Percentiles rank a stretch among this genome's conserved stretches.
These are phyloP conservation scores for Huntiella savannae DNA, from an alignment of 2,329 filamentous ascomycete species.

Conservation along the genomic window DNA sequence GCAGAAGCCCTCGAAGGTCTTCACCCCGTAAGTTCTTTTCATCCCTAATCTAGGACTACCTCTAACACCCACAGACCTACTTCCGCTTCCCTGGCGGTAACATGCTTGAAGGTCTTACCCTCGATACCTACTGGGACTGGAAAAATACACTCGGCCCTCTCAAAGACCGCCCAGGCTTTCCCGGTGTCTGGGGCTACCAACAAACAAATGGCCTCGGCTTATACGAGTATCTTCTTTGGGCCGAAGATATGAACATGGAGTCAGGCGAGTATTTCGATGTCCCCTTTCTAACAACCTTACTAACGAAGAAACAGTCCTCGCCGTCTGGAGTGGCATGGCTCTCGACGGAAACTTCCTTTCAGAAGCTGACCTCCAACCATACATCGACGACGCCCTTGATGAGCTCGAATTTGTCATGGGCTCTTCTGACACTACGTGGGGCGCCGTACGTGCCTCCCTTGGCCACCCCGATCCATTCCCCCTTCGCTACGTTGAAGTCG, in stretches of 20 bases:
- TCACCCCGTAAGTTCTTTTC: slow-evolving; percentile 23
- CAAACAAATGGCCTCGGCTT: slow-evolving; percentile 44
- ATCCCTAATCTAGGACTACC: no score
- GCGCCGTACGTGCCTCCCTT: slow-evolving; percentile 35
- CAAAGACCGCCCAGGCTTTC: slow-evolving; percentile 33
- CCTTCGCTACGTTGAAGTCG: slow-evolving; percentile 43
- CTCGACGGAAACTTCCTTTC: slow-evolving; percentile 33
- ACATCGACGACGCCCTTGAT: slow-evolving; percentile 40
- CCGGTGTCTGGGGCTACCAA: slow-evolving; percentile 38
- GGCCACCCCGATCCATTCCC: slow-evolving; percentile 43
- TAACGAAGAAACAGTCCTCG: slow-evolving; percentile 24
- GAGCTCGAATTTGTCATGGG: slow-evolving; percentile 46
- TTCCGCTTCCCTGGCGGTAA: slow-evolving; percentile 48
- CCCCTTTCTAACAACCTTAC: neutral
- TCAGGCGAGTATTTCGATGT: slow-evolving; percentile 19
- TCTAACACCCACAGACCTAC: slow-evolving; percentile 22
- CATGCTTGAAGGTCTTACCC: slow-evolving; percentile 32
- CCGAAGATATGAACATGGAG: slow-evolving; percentile 39
- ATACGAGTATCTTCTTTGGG: slow-evolving; percentile 42
- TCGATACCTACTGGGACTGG: slow-evolving; percentile 30
- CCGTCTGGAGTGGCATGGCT: slow-evolving; percentile 36
- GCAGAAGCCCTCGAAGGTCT: slow-evolving; percentile 31
- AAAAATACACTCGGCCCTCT: slow-evolving; percentile 35
- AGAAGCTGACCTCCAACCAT: slow-evolving; percentile 31
- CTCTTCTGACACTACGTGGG: slow-evolving; percentile 32